Evolutionary conservation across 805 yeast species (phyloP), one percentile per base, ranked within the genome.

Genomic region (Wickerhamomyces canadensis): DNA sequence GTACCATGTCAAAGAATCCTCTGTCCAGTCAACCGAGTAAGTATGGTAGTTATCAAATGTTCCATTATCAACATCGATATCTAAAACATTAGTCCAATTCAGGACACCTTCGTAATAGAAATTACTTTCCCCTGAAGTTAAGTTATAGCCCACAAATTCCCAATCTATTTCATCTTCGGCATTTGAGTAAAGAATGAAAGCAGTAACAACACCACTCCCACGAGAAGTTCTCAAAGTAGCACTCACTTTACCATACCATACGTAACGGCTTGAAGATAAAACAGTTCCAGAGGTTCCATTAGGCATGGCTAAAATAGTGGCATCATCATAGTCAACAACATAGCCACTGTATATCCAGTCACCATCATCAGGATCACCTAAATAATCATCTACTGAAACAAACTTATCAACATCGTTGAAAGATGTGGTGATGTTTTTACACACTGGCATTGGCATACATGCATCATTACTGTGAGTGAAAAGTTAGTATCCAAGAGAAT

Each of bases 111-210:
- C 78, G 58, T 75, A 78, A 67, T 84, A 89, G 70, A 57, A 88
- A 64, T 89, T 89, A 19, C 88, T 68, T 68, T 89, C 89, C 2
- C 79, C 84, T 17, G 61, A 57, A 23, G 71, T 69, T 52, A 84
- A 61, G 53, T 83, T 76, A 52, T 74, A 73, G 41, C 98, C 98
- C 45, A 87, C 81, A 49, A 78, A 81, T 66, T 89, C 96, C 55
- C 63, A 79, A 72, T 89, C 97, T 51, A 88, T 73, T 70, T 89
- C 97, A 67, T 88, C 97, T 68, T 84, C 78, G 29, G 81, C 86
- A 56, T 84, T 84, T 7, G 95, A 84, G 61, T 77, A 81, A 36
- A 86, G 59, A 60, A 88, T 86, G 52, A 80, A 76, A 22, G 95
- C 89, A 13, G 94, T 72, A 41, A 88, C 89, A 26, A 88, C 96